Conservation (phyloP, 2,329 filamentous ascomycete species). For the Fusarium abutilonis region DNA sequence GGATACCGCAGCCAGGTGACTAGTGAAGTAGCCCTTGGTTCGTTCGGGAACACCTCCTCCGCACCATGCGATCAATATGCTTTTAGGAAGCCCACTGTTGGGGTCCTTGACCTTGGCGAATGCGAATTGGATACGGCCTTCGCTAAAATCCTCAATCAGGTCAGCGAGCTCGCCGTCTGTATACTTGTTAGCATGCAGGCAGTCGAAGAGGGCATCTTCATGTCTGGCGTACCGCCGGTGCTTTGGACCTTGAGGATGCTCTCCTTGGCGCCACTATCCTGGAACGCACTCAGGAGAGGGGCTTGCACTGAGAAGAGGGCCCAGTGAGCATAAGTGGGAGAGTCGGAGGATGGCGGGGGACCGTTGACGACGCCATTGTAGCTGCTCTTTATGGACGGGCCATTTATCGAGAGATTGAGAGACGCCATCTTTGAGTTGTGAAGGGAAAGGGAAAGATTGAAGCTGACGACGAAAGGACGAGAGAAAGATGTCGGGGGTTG, state of each 20-base stretch:
- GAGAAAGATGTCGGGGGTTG: constrained; percentile 36
- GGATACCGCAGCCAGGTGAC: constrained; percentile 86
- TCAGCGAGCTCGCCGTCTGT: constrained; percentile 90
- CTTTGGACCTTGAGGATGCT: constrained; percentile 94
- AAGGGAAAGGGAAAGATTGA: constrained; percentile 33
- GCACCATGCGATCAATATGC: constrained; percentile 94
- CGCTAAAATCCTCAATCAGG: constrained; percentile 94
- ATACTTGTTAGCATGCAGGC: constrained; percentile 32
- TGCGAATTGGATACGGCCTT: constrained; percentile 95
- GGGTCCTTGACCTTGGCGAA: constrained; percentile 97
- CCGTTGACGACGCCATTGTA: constrained; percentile 69
- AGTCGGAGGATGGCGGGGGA: constrained; percentile 64
- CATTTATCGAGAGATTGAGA: constrained; percentile 81
- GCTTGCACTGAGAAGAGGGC: constrained; percentile 93
- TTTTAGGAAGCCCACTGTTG: constrained; percentile 89
- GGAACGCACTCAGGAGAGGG: constrained; percentile 91
- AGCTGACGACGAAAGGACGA: constrained; percentile 30
- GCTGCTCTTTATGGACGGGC: constrained; percentile 85
- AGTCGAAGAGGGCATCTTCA: not conserved
- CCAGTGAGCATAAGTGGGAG: constrained; percentile 90
- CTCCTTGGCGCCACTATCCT: constrained; percentile 86
- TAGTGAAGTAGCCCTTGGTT: constrained; percentile 98
- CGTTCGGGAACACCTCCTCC: constrained; percentile 97
- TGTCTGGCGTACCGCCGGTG: constrained; percentile 74
- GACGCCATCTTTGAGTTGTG: constrained; percentile 71